These are phyloP conservation scores for Pyronema domesticum DNA, from an alignment of 495 filamentous ascomycete species.

Conservation along the genomic window DNA sequence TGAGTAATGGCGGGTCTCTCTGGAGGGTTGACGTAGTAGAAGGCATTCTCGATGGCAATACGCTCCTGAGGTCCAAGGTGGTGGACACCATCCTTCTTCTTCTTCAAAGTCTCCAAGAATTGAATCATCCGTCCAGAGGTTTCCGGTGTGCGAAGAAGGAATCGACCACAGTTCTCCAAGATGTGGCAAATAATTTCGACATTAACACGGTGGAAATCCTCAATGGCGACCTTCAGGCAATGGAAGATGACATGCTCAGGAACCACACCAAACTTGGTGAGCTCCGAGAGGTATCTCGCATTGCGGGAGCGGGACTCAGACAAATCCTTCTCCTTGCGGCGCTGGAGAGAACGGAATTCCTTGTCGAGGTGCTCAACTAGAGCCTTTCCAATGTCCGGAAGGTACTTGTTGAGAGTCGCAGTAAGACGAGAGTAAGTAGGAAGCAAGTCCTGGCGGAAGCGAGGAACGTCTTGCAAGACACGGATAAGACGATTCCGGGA, in stretches of 20 bases:
- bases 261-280: conserved; percentile 96
- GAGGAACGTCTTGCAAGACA: conserved; percentile 82
- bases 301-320: conserved; percentile 88
- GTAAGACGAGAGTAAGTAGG: conserved; percentile 81
- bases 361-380: conserved; percentile 85
- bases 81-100: conserved; percentile 91
- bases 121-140: conserved; percentile 81
- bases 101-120: conserved; percentile 83
- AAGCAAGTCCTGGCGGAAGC: conserved; percentile 79
- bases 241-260: conserved; percentile 99
- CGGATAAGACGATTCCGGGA: conserved; percentile 88
- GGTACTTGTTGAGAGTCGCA: conserved; percentile 81
- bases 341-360: conserved; percentile 90
- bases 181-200: conserved; percentile 96
- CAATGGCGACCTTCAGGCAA: conserved; percentile 88
- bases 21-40: conserved; percentile 95
- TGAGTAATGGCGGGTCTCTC: conserved; percentile 85
- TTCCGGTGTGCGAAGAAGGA: conserved; percentile 82
- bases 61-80: conserved; percentile 77
- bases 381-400: conserved; percentile 83
- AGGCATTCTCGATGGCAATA: conserved; percentile 95
- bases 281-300: conserved; percentile 86
- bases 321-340: conserved; percentile 94
- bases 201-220: conserved; percentile 96
- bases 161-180: conserved; percentile 94